Base-by-base conservation (phyloP, 2,329 filamentous ascomycete species). In the Cladophialophora carrionii region DNA sequence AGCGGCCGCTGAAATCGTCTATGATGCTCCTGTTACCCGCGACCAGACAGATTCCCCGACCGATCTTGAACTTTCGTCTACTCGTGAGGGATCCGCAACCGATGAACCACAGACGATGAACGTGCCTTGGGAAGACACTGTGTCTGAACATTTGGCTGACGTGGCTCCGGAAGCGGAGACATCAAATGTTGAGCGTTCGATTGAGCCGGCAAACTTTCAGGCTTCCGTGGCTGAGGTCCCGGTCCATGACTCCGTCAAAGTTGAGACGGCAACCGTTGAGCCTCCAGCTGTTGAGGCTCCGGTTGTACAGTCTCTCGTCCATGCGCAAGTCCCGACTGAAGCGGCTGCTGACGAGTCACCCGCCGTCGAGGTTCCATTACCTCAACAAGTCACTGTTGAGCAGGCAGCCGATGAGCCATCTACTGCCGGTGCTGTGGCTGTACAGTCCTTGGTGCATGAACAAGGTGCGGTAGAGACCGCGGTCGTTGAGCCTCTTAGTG, bases 261-360 rank as follows among this genome's bases (percentile, higher is more conserved):
- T 51, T 12, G 22, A 26, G 24, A 22, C 20, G 20, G 6, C 20
- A 51, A 22, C 48, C 20, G 41, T 55, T 22, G 57, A 41, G 37
- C 41, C 32, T 4, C 26, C 51, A 1, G n/a, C 14, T 26, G 10
- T 24, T 48, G 52, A 65, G 20, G 9, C 48, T 48, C 9, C 52
- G 8, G 34, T 46, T 52, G 48, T 53, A 8, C 56, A 46, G 32
- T 34, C 57, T 55, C 51, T 14, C 22, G 51, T 26, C 26, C 22
- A 3, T 51, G 41, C 3, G 41, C 41, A 12, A 8, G 22, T 9
- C 43, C 12, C 17, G 17, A 17, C 22, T 48, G 43, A 24, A 17
- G 22, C 43, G 8, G 17, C 6, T 10, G 22, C 22, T 24, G n/a
- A 22, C 22, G 43, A 48, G 43, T 1, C 43, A 6, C 22, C 43